Evolutionary conservation across 2,329 filamentous ascomycete genomes (phyloP), one percentile per base, ranked within the genome.

Genomic region (Apiospora koreana): DNA sequence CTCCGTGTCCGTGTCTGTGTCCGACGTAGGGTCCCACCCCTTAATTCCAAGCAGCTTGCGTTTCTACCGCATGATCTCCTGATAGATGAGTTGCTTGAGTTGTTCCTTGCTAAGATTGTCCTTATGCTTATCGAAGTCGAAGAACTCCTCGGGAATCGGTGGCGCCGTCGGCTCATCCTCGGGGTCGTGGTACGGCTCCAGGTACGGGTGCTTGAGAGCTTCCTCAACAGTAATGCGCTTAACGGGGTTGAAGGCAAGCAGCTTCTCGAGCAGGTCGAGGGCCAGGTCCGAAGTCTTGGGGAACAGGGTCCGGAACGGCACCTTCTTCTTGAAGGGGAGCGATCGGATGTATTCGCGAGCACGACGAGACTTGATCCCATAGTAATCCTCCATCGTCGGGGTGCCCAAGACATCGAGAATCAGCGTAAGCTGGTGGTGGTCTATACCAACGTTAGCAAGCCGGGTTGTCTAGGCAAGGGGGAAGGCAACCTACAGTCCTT

Each of bases 51-150:
- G 31, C 46, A 45, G 31, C 54, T 65, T 50, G 48, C 62, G 58
- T 41, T 69, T 64, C 75, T 81, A 90, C 81, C 88, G 86, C 88
- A 90, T 98, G 78, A 98, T 98, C 86, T 99, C 96, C 81, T 98
- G 91, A 84, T 95, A 99, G 83, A 99, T 99, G 80, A 99, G 87
- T 79, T 96, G 89, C 87, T 98, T 98, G 82, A 99, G 84, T 84
- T 99, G 94, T 85, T 99, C 96, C 86, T 99, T 99, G 86, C 93
- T 98, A 79, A 99, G 85, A 78, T 92, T 96, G 82, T 99, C 96
- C 90, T 99, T 99, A 88, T 98, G 97, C 89, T 98, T 98, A 84
- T 99, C 96, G 82, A 99, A 99, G 83, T 99, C 96, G 81, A 99
- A 99, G 87, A 99, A 99, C 81, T 97, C 95, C 82, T 98, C 95